Percentiles rank a stretch among this genome's conserved stretches.
Conservation (phyloP, 1,284 basidiomycete species). For the Vanrija pseudolonga region DNA sequence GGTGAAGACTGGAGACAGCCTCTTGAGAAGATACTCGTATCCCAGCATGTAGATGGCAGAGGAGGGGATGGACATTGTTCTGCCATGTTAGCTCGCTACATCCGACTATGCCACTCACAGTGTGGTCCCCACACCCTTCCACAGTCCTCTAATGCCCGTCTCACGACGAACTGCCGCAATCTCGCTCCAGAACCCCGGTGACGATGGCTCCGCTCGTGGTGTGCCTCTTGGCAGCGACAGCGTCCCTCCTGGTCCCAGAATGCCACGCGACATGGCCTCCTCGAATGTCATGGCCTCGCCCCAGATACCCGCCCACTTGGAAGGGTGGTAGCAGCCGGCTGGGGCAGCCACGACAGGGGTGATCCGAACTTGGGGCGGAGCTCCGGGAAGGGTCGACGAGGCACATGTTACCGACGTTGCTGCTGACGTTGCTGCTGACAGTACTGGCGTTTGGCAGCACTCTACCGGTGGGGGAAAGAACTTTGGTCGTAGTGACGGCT, state of each 20-base stretch:
- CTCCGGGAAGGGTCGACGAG: slow-evolving; percentile 8
- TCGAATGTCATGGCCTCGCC: slow-evolving; percentile 42
- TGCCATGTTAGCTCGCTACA: slow-evolving; percentile 35
- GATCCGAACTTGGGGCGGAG: neutral
- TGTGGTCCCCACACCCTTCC: slow-evolving; percentile 85
- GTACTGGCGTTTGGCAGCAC: slow-evolving; percentile 41
- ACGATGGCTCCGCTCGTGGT: neutral
- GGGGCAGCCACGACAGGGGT: slow-evolving; percentile 24
- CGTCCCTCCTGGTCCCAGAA: slow-evolving; percentile 11
- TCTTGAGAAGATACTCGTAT: slow-evolving; percentile 77
- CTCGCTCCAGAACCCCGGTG: slow-evolving; percentile 69
- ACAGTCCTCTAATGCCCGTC: slow-evolving; percentile 73
- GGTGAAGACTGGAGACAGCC: slow-evolving; percentile 36
- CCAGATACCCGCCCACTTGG: slow-evolving; percentile 50
- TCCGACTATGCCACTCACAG: slow-evolving; percentile 58
- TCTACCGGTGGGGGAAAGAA: slow-evolving; percentile 19
- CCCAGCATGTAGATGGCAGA: slow-evolving; percentile 94
- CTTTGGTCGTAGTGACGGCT: slow-evolving; percentile 26
- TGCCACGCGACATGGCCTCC: slow-evolving; percentile 28
- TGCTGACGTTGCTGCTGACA: neutral
- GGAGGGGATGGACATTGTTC: slow-evolving; percentile 86
- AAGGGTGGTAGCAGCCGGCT: slow-evolving; percentile 44
- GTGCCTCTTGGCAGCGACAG: neutral
- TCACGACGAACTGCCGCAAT: slow-evolving; percentile 69
- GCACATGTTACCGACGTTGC: slow-evolving; percentile 22